Percentiles rank a stretch among this genome's conserved stretches.
Evolutionary conservation across 192 early-diverging fungal species (phyloP).

Genomic region (Powellomyces hirtus): DNA sequence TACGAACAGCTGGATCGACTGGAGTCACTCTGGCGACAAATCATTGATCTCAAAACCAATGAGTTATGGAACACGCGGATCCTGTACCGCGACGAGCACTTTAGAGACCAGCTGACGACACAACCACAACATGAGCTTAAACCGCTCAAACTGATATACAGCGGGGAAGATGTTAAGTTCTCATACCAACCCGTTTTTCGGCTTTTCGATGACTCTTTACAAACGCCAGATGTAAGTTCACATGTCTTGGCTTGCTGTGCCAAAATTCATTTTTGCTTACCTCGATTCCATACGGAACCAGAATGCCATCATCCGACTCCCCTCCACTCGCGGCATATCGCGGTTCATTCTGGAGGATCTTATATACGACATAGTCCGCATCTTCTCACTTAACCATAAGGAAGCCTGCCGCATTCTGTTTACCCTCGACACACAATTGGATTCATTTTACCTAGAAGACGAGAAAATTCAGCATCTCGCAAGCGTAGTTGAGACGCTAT

Average conservation of each 20-base stretch:
- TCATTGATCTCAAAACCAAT: slow-evolving; percentile 10
- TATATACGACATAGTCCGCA: slow-evolving; percentile 72
- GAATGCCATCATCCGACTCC: slow-evolving; percentile 37
- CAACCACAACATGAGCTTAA: slow-evolving; percentile 33
- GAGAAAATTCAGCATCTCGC: slow-evolving; percentile 51
- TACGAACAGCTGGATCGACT: slow-evolving; percentile 38
- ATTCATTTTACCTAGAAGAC: slow-evolving; percentile 31
- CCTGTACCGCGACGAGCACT: slow-evolving; percentile 22
- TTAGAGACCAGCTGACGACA: neutral
- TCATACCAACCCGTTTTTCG: slow-evolving; percentile 41
- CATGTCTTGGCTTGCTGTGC: too few relatives aligned
- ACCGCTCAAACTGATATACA: slow-evolving; percentile 21
- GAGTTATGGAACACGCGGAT: slow-evolving; percentile 34
- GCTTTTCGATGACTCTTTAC: slow-evolving; percentile 48
- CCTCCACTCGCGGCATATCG: slow-evolving; percentile 33
- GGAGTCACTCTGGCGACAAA: slow-evolving; percentile 45
- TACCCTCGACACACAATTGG: slow-evolving; percentile 40
- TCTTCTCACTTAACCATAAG: slow-evolving; percentile 91
- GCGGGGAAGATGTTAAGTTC: slow-evolving; percentile 24
- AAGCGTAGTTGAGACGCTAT: slow-evolving; percentile 55
- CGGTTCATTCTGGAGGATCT: slow-evolving; percentile 81
- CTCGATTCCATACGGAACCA: slow-evolving; percentile 4
- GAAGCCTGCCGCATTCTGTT: slow-evolving; percentile 79
- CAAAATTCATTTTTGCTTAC: too few relatives aligned
- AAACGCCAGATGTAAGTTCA: slow-evolving; percentile 24